phyloP scores from a whole-genome alignment of 1,284 basidiomycete species.

The Trichosporon asahii region DNA sequence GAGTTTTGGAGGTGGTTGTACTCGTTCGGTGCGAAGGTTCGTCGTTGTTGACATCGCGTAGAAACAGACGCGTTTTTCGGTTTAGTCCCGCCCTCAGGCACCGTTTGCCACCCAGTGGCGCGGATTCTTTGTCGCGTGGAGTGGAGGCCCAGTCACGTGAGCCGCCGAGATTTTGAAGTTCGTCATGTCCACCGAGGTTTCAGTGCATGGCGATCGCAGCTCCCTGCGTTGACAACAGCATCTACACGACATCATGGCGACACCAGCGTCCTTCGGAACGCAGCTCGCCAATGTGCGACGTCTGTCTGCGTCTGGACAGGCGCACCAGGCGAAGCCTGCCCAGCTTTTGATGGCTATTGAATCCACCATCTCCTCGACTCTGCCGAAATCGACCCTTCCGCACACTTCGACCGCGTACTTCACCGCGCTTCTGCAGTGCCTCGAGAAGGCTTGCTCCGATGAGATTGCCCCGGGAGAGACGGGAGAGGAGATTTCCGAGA shows the following conservation, averaged over 20 bases:
- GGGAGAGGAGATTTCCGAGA: slow-evolving; percentile 46
- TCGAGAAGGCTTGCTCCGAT: slow-evolving; percentile 48
- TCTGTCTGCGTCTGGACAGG: slow-evolving; percentile 73
- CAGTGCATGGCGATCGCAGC: not conserved
- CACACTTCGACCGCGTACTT: slow-evolving; percentile 81
- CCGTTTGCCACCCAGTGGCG: not conserved
- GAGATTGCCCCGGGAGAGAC: slow-evolving; percentile 34
- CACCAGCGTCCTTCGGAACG: slow-evolving; percentile 34
- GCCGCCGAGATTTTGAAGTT: slow-evolving; percentile 11
- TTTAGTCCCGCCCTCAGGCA: not conserved
- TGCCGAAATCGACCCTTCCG: slow-evolving; percentile 60
- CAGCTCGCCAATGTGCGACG: slow-evolving; percentile 82
- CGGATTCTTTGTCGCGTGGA: not conserved
- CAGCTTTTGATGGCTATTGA: slow-evolving; percentile 85
- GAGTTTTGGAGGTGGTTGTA: not conserved
- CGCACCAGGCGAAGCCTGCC: slow-evolving; percentile 88
- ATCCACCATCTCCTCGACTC: slow-evolving; percentile 61
- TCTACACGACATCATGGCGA: slow-evolving; percentile 18
- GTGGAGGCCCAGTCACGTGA: slow-evolving; percentile 6
- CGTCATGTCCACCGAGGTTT: not conserved
- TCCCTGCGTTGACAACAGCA: slow-evolving; percentile 10
- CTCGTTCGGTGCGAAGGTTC: not conserved
- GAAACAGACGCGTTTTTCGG: not conserved
- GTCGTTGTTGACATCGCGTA: not conserved
- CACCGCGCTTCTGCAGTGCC: slow-evolving; percentile 64